Percentiles rank a stretch among this genome's conserved stretches.
phyloP scores from a whole-genome alignment of 225 moss, liverwort and hornwort species.

The Lunularia cruciata region DNA sequence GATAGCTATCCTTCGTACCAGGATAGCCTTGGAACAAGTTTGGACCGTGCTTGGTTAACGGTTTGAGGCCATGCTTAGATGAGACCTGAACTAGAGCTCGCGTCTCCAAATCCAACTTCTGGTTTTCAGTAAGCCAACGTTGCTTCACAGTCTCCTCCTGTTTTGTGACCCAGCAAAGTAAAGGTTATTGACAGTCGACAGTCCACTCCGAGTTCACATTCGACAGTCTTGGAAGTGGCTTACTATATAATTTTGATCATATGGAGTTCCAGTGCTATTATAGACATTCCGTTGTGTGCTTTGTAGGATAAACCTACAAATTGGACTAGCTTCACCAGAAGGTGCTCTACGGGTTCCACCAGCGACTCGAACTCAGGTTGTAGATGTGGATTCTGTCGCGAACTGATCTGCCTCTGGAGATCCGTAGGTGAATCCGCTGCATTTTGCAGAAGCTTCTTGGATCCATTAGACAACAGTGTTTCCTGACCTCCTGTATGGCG shows the following conservation, averaged over 20 bases:
- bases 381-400: neutral
- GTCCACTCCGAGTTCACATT: neutral
- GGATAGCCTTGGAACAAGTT: neutral
- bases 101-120: neutral
- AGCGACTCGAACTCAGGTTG: slow-evolving; percentile 8
- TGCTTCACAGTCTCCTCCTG: slow-evolving; percentile 30
- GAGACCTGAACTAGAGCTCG: neutral
- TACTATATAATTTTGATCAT: neutral
- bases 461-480: neutral
- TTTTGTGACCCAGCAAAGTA: neutral
- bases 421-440: neutral
- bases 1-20: too few relatives aligned
- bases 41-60: too few relatives aligned
- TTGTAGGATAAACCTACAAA: slow-evolving; percentile 26
- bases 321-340: slow-evolving; percentile 24
- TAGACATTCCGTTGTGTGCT: neutral
- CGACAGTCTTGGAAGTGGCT: neutral
- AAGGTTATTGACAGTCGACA: neutral
- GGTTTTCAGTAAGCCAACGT: slow-evolving; percentile 12
- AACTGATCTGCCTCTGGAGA: neutral
- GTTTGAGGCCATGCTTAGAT: neutral
- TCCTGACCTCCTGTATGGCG: neutral
- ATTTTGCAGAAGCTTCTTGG: neutral
- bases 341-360: slow-evolving; percentile 18
- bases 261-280: neutral